Base-by-base conservation (phyloP, 2,329 filamentous ascomycete species). In the Leptographium radiaticola region DNA sequence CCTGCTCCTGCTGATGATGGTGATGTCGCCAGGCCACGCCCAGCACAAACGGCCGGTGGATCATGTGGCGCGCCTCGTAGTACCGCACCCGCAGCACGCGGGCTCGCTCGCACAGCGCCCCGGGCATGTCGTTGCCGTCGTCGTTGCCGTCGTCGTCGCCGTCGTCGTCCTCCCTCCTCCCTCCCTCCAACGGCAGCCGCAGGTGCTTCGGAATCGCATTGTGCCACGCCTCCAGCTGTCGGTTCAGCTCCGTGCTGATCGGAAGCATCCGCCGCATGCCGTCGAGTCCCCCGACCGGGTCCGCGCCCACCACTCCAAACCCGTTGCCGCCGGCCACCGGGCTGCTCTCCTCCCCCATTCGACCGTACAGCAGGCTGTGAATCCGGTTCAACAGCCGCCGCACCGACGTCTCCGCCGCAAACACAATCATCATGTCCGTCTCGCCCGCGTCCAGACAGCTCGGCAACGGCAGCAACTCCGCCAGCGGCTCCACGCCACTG, bases 61-160 rank as follows among this genome's bases (percentile, higher is more conserved):
- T 84, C 60, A 88, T 79, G 59, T 87, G 86, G 20, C 75, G 73
- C 1, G 81, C 83, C 53, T 83, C 83, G 61, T 85, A 87, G 63
- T 87, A 88, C 61, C 87, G 86, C 6, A 80, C 80, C 42, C 84
- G 76, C 59, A 88, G 72, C n/a, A 84, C 81, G 34, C 75, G 72
- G 40, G 85, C 81, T 56, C 87, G 83, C 56, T 87, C 77, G 3
- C 68, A 31, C 18, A 52, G 34, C 45, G 15, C 16, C 12, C 25
- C 43, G 2, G 31, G 13, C 2, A 18, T 18, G n/a, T 30, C 30
- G 31, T 48, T 39, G 31, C 38, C 34, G 4, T 36, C 49, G 34
- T 50, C 15, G n/a, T 45, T 25, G 16, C 49, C 52, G 34, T 42
- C 36, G 1, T 43, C 49, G 18, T 46, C 18, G 12, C 25, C 1